phyloP scores from a whole-genome alignment of 2,329 filamentous ascomycete genomes.

The Ceratocystis smalleyi region DNA sequence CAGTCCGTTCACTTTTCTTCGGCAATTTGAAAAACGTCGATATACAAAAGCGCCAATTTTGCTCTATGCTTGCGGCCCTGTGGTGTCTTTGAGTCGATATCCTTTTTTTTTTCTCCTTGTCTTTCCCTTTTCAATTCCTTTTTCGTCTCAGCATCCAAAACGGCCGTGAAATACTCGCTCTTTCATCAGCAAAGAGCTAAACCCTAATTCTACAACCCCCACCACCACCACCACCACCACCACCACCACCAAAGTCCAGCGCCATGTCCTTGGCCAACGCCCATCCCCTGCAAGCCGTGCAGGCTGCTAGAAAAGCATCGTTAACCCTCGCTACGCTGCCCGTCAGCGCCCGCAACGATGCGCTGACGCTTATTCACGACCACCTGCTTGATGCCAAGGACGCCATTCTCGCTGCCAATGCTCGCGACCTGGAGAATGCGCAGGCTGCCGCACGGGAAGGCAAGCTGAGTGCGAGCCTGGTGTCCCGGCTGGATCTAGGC shows the following conservation, averaged over 20 bases:
- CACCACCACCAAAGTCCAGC: neutral
- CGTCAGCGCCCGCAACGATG: constrained; percentile 61
- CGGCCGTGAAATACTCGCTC: neutral
- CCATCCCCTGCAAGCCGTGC: constrained; percentile 60
- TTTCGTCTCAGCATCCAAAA: neutral
- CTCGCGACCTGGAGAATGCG: constrained; percentile 62
- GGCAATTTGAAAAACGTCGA: neutral
- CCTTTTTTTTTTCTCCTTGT: neutral
- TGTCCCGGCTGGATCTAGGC: constrained; percentile 75
- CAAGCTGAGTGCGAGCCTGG: constrained; percentile 61
- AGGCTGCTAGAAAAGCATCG: constrained; percentile 64
- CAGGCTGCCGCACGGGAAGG: constrained; percentile 59
- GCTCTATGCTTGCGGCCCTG: neutral
- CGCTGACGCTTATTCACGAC: constrained; percentile 66
- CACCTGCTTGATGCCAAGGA: constrained; percentile 56
- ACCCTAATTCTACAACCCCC: neutral
- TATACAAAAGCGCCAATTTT: neutral
- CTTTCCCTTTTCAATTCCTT: neutral
- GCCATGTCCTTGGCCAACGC: constrained; percentile 81
- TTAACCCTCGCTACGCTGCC: constrained; percentile 69
- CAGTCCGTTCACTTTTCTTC: neutral
- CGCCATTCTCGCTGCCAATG: constrained; percentile 74
- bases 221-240: neutral
- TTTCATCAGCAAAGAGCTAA: neutral
- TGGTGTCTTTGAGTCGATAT: neutral